Evolutionary conservation across 2,329 filamentous ascomycete species (phyloP).

Genomic region (Escovopsis sp.): DNA sequence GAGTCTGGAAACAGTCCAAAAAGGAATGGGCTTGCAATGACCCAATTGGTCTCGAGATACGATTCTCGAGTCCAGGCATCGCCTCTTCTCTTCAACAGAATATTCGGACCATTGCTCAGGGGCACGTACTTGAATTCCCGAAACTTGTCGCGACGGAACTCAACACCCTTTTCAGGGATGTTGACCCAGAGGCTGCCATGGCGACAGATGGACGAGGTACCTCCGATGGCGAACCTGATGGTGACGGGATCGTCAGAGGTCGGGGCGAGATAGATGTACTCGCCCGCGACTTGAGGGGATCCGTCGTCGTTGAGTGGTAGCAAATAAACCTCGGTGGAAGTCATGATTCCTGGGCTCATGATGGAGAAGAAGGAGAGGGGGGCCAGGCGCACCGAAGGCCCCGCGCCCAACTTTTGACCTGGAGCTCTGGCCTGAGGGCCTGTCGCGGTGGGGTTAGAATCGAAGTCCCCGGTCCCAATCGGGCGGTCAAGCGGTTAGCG

Average conservation of each 20-base stretch:
- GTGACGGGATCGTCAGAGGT: conserved; percentile 57
- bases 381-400: conserved; percentile 5
- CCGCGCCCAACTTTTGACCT: conserved; percentile 6
- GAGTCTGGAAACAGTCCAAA: neutral
- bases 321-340: conserved; percentile 64
- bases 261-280: conserved; percentile 84
- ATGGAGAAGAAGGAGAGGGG: conserved; percentile 14
- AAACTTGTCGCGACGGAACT: conserved; percentile 68
- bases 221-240: conserved; percentile 81
- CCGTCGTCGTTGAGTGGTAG: conserved; percentile 87
- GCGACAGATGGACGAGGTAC: conserved; percentile 88
- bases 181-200: conserved; percentile 96
- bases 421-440: neutral
- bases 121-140: conserved; percentile 69
- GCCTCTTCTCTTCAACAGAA: too few species aligned
- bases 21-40: neutral
- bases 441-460: neutral
- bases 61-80: too few species aligned
- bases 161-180: conserved; percentile 60
- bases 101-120: too few species aligned
- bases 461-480: neutral
- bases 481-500: neutral
- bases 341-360: conserved; percentile 48
- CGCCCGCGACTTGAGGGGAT: conserved; percentile 73
- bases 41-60: neutral